Evolutionary conservation across 768 basidiomycete genomes (phyloP), one percentile per base, ranked within the genome.

Genomic region (Wakefieldia striispora): DNA sequence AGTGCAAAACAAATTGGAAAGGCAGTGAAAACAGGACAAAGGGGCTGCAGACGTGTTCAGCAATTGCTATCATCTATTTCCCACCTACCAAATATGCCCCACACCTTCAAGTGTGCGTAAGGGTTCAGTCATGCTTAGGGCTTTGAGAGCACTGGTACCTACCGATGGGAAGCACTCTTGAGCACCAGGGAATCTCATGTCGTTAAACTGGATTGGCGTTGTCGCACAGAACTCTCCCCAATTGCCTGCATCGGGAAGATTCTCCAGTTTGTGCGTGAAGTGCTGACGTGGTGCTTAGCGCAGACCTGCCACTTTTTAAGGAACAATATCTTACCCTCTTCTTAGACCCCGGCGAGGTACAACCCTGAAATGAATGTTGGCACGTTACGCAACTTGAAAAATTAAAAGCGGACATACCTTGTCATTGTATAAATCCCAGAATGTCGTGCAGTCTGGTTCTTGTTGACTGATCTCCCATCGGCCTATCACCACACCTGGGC

Each of bases 201-300:
- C 31, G 13, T 49, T 36, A 40, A 70, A 65, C n/a, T 21, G n/a
- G 11, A 48, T 44, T 1, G 70, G 70, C 0, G 70, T 72, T 2
- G 70, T 68, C 1, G 67, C 66, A 43, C 69, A 70, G 47, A 72
- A 69, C 14, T 64, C 59, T 13, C 40, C 51, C 69, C 68, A 71
- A n/a, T 69, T 56, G 17, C 53, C 47, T 6, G 56, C 50, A 8
- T 42, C 6, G 0, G 60, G 67, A 12, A 71, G 45, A 33, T 66
- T 59, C 42, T 53, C 50, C 6, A 72, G 44, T 19, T 57, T 59
- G 6, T 65, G 59, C 13, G 63, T 59, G 31, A 65, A 50, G 26
- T 53, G 51, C 70, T 71, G 31, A n/a, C 19, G 14, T 13, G 16
- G 39, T 12, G 6, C 37, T 63, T 27, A 51, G 46, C 27, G 2